phyloP scores from a whole-genome alignment of 2,329 filamentous ascomycete genomes.

The Tolypocladium paradoxum region DNA sequence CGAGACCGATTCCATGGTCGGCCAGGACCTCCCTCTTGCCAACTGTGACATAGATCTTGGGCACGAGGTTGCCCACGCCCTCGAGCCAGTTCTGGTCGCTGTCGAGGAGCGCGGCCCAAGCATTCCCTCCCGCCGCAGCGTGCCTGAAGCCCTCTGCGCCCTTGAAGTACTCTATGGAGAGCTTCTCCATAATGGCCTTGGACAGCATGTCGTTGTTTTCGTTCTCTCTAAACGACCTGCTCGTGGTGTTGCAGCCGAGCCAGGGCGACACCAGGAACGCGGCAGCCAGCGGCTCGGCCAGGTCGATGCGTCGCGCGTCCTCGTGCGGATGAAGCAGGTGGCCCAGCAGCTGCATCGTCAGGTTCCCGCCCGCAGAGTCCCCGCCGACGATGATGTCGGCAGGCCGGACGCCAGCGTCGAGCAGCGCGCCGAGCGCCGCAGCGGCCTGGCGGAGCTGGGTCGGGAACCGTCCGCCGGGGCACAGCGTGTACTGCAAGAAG shows the following conservation, averaged over 20 bases:
- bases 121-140: constrained; percentile 4
- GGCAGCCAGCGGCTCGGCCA: constrained; percentile 16
- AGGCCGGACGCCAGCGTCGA: constrained; percentile 17
- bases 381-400: constrained; percentile 23
- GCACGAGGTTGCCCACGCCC: constrained; percentile 11
- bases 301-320: constrained; percentile 8
- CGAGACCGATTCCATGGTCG: constrained; percentile 17
- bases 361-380: constrained; percentile 26
- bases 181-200: constrained; percentile 1
- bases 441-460: constrained; percentile 20
- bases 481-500: constrained; percentile 23
- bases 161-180: constrained; percentile 5
- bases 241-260: constrained; percentile 12
- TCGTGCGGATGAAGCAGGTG: constrained; percentile 22
- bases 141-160: constrained; percentile 4
- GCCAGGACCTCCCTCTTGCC: constrained; percentile 20
- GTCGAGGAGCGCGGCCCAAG: constrained; percentile 19
- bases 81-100: constrained; percentile 16
- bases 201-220: constrained; percentile 22
- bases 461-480: constrained; percentile 18
- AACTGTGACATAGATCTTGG: constrained; percentile 19
- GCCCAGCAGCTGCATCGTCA: constrained; percentile 19
- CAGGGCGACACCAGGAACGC: constrained; percentile 23
- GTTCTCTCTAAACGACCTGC: constrained; percentile 16
- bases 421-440: constrained; percentile 18